Conservation (phyloP, 495 filamentous ascomycete genomes). For the Tuber umbilicatum region DNA sequence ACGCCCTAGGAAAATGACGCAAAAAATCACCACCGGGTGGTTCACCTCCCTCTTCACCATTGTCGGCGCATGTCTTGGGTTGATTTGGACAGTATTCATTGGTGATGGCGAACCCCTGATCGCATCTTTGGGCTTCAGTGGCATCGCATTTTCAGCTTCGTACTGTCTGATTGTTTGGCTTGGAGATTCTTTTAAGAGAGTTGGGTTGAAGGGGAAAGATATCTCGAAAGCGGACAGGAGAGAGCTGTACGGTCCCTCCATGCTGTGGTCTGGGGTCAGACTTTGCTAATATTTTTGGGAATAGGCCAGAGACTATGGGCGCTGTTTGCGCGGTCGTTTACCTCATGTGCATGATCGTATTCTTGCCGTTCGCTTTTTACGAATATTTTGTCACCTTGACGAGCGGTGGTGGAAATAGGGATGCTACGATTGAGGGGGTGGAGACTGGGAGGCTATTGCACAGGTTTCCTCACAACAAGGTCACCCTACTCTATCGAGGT, state of each 20-base stretch:
- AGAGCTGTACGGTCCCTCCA: slow-evolving; percentile 56
- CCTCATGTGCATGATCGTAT: slow-evolving; percentile 74
- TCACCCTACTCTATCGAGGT: slow-evolving; percentile 40
- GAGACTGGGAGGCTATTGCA: slow-evolving; percentile 55
- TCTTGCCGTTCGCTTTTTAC: slow-evolving; percentile 96
- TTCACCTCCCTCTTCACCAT: slow-evolving; percentile 56
- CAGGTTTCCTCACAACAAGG: slow-evolving; percentile 90
- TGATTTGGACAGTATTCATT: slow-evolving; percentile 74
- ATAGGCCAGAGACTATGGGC: slow-evolving; percentile 93
- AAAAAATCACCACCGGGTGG: slow-evolving; percentile 40
- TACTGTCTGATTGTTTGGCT: slow-evolving; percentile 90
- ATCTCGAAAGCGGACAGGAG: slow-evolving; percentile 68
- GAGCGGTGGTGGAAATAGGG: slow-evolving; percentile 84
- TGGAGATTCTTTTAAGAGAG: slow-evolving; percentile 79
- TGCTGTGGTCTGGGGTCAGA: slow-evolving; percentile 5
- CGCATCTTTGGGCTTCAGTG: slow-evolving; percentile 78
- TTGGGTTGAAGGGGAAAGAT: slow-evolving; percentile 85
- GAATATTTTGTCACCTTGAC: slow-evolving; percentile 96
- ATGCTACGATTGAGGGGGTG: slow-evolving; percentile 60
- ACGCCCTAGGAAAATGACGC: slow-evolving; percentile 21
- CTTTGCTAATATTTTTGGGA: slow-evolving; percentile 31
- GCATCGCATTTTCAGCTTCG: slow-evolving; percentile 69
- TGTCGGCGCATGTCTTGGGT: slow-evolving; percentile 59
- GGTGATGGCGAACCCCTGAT: slow-evolving; percentile 84
- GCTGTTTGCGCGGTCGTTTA: slow-evolving; percentile 89